phyloP scores from a whole-genome alignment of 2,329 filamentous ascomycete species.

The Arthroderma sp. region DNA sequence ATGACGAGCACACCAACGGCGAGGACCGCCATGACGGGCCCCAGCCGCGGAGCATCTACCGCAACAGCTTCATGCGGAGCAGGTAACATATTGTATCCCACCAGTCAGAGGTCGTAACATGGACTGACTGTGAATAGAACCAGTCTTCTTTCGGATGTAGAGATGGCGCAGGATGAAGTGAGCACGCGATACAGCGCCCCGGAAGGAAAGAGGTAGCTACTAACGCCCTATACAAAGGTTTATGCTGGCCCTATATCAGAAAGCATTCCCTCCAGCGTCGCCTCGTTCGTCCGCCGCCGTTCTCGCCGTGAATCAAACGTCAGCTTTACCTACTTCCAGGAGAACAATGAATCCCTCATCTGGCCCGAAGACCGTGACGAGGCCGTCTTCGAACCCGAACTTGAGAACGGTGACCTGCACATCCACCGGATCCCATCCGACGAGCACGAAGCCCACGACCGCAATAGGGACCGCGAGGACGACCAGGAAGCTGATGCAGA shows the following conservation, averaged over 20 bases:
- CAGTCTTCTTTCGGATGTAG: conserved; percentile 87
- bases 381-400: conserved; percentile 33
- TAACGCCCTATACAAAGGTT: conserved; percentile 37
- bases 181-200: conserved; percentile 17
- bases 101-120: neutral
- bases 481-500: conserved; percentile 13
- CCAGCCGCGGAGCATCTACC: conserved; percentile 5
- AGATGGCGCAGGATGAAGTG: conserved; percentile 96
- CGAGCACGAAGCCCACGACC: conserved; percentile 22
- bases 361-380: conserved; percentile 42
- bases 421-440: neutral
- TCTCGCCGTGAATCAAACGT: conserved; percentile 68
- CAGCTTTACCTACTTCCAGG: conserved; percentile 78
- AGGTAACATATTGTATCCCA: conserved; percentile 18
- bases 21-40: conserved; percentile 9
- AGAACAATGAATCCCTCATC: conserved; percentile 51
- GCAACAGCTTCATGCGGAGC: conserved; percentile 27
- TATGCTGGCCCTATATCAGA: conserved; percentile 90
- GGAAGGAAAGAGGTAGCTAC: neutral
- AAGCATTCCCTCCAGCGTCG: conserved; percentile 85
- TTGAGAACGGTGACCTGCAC: conserved; percentile 29
- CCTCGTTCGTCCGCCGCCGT: conserved; percentile 80
- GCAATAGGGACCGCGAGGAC: conserved; percentile 10
- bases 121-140: conserved; percentile 8
- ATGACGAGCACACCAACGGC: neutral